Evolutionary conservation across 2,329 filamentous ascomycete genomes (phyloP).

Genomic region (Exophiala dermatitidis): DNA sequence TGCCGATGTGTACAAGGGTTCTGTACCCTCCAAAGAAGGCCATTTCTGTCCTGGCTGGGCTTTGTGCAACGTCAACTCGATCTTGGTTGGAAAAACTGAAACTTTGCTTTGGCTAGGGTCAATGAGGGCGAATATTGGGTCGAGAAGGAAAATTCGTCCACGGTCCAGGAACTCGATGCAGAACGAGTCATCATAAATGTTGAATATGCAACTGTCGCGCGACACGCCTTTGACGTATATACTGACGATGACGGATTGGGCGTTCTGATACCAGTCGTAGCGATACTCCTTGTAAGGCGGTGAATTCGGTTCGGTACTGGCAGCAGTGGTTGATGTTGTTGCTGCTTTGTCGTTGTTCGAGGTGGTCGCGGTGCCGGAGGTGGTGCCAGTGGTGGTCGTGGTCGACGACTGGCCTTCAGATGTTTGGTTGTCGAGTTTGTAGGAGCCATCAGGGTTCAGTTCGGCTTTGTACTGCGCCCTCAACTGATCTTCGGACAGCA

Average conservation of each 20-base stretch:
- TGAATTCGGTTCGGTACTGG: not conserved
- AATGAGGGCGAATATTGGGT: slow-evolving; percentile 61
- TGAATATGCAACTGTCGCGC: slow-evolving; percentile 17
- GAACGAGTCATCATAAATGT: slow-evolving; percentile 36
- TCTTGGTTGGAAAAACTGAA: slow-evolving; percentile 66
- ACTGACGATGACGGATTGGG: slow-evolving; percentile 54
- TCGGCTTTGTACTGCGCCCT: slow-evolving; percentile 32
- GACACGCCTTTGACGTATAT: slow-evolving; percentile 58
- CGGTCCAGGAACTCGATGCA: slow-evolving; percentile 54
- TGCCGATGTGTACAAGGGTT: slow-evolving; percentile 24
- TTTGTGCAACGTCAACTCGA: slow-evolving; percentile 71
- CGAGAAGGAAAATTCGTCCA: slow-evolving; percentile 45
- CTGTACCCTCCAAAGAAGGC: slow-evolving; percentile 50
- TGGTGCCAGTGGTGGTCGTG: not conserved
- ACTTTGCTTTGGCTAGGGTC: slow-evolving; percentile 54
- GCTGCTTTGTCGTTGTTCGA: not conserved
- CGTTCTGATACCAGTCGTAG: slow-evolving; percentile 63
- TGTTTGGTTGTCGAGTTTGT: slow-evolving; percentile 20
- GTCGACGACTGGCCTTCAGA: not conserved
- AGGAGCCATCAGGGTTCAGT: slow-evolving; percentile 25
- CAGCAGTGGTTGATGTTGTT: not conserved
- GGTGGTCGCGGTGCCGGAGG: not conserved
- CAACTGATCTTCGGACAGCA: slow-evolving; percentile 38
- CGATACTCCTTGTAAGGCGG: too few relatives aligned
- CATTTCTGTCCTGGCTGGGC: slow-evolving; percentile 59